Percentiles rank a stretch among this genome's conserved stretches.
These are phyloP conservation scores for Aspergillus funiculosus DNA, from an alignment of 495 filamentous ascomycete genomes.

Conservation along the genomic window DNA sequence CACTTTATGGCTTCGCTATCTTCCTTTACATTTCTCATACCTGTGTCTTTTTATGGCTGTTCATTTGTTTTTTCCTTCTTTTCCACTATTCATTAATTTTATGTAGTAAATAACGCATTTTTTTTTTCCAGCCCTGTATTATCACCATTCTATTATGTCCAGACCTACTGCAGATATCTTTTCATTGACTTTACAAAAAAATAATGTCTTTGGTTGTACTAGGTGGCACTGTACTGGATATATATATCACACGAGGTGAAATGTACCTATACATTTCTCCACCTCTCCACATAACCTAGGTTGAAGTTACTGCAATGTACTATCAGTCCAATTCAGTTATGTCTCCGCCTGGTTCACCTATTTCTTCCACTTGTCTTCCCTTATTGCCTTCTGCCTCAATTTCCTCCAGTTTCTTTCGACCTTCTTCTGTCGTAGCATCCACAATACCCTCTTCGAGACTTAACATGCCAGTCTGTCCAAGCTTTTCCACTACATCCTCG, in stretches of 20 bases:
- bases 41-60: slow-evolving; percentile 21
- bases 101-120: slow-evolving; percentile 23
- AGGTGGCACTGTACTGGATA: too few relatives aligned
- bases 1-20: slow-evolving; percentile 10
- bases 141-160: not conserved
- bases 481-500: slow-evolving; percentile 77
- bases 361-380: slow-evolving; percentile 24
- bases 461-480: slow-evolving; percentile 85
- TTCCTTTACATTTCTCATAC: slow-evolving; percentile 18
- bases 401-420: slow-evolving; percentile 67
- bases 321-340: slow-evolving; percentile 39
- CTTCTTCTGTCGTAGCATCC: slow-evolving; percentile 92
- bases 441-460: slow-evolving; percentile 90
- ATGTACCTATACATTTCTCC: too few relatives aligned
- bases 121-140: slow-evolving; percentile 10
- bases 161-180: too few relatives aligned
- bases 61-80: slow-evolving; percentile 9
- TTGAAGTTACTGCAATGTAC: too few relatives aligned
- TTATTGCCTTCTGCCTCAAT: slow-evolving; percentile 58
- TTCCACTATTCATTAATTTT: slow-evolving; percentile 21
- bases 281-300: too few relatives aligned
- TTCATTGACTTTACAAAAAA: too few relatives aligned
- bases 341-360: slow-evolving; percentile 39
- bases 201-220: too few relatives aligned
- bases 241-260: too few relatives aligned